Conservation (phyloP, 495 filamentous ascomycete genomes). For the Aspergillus conjunctus region DNA sequence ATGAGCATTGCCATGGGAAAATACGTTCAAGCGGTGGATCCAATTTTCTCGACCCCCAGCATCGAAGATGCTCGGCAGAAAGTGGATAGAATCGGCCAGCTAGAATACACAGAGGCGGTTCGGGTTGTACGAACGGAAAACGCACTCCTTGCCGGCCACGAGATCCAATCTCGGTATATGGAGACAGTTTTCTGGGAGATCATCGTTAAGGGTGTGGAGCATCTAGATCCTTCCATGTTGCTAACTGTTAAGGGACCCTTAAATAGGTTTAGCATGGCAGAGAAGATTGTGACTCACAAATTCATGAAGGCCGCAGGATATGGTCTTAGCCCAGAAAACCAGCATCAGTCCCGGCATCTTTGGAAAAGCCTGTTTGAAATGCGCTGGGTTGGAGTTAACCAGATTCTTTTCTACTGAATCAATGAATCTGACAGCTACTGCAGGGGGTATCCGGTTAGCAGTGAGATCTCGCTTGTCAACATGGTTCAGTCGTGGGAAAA, state of each 20-base stretch:
- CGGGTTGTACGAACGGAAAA: constrained; percentile 17
- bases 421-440: constrained; percentile 29
- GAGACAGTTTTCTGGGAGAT: constrained; percentile 27
- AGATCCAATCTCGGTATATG: constrained; percentile 22
- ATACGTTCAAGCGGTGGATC: too few relatives aligned
- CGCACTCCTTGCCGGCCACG: constrained; percentile 18
- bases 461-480: constrained; percentile 23
- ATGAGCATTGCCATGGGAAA: too few relatives aligned
- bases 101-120: constrained; percentile 22
- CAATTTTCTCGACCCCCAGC: not conserved
- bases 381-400: constrained; percentile 22
- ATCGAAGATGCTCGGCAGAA: constrained; percentile 16
- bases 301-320: constrained; percentile 28
- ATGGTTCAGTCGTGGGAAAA: constrained; percentile 21
- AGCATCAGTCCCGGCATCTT: constrained; percentile 24
- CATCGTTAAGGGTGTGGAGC: constrained; percentile 24
- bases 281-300: constrained; percentile 26
- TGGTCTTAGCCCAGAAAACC: constrained; percentile 22
- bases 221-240: constrained; percentile 24
- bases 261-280: constrained; percentile 27
- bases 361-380: constrained; percentile 29
- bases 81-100: constrained; percentile 14
- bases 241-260: constrained; percentile 25
- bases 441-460: constrained; percentile 17
- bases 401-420: constrained; percentile 25